These are phyloP conservation scores for Arthrobotrys conoides DNA, from an alignment of 2,329 filamentous ascomycete species.

Conservation along the genomic window DNA sequence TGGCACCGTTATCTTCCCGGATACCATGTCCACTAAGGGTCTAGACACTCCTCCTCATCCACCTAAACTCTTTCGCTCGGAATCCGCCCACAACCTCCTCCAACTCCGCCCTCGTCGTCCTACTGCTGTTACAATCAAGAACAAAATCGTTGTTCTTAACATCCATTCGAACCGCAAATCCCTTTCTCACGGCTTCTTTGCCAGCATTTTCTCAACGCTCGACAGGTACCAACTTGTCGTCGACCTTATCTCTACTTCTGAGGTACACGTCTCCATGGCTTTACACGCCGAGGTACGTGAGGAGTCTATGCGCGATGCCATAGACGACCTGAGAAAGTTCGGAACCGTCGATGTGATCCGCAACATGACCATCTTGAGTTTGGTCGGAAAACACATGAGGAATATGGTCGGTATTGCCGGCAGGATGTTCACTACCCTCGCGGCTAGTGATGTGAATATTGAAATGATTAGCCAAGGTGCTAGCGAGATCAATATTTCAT, in stretches of 20 bases:
- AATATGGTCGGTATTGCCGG: slow-evolving; percentile 96
- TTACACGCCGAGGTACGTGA: slow-evolving; percentile 84
- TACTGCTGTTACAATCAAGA: slow-evolving; percentile 96
- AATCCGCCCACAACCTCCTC: slow-evolving; percentile 55
- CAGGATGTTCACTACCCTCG: slow-evolving; percentile 93
- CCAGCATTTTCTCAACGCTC: slow-evolving; percentile 90
- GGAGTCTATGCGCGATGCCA: slow-evolving; percentile 76
- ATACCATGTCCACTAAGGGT: slow-evolving; percentile 72
- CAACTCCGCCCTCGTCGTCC: slow-evolving; percentile 76
- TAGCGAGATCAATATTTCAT: slow-evolving; percentile 99
- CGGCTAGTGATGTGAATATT: slow-evolving; percentile 94
- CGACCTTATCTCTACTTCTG: slow-evolving; percentile 94
- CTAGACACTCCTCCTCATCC: slow-evolving; percentile 67
- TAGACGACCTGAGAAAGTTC: slow-evolving; percentile 81
- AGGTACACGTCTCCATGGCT: slow-evolving; percentile 98
- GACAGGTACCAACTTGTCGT: slow-evolving; percentile 90
- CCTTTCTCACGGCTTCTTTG: slow-evolving; percentile 95
- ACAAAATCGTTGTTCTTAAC: slow-evolving; percentile 96
- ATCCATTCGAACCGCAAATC: slow-evolving; percentile 98
- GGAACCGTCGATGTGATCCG: slow-evolving; percentile 91
- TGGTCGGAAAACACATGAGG: slow-evolving; percentile 96
- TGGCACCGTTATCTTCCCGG: slow-evolving; percentile 86
- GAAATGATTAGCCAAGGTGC: slow-evolving; percentile 99
- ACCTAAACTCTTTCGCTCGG: slow-evolving; percentile 62
- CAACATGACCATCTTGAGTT: slow-evolving; percentile 93